Evolutionary conservation across 1,284 basidiomycete genomes (phyloP), one percentile per base, ranked within the genome.

Genomic region (Ganoderma meredithae): DNA sequence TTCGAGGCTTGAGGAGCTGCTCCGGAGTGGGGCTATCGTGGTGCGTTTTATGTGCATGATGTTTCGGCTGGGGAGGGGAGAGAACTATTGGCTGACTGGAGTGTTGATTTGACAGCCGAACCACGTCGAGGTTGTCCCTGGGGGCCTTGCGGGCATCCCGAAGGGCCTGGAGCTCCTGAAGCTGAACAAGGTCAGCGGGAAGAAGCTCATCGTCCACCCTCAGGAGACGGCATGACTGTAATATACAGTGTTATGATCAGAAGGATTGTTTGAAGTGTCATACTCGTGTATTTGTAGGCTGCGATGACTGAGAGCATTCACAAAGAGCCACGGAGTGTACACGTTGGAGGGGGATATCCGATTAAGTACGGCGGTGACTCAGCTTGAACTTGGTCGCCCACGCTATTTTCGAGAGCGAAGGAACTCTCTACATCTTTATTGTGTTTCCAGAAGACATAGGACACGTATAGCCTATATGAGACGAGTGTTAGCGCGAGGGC

Each of bases 141-240:
- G 77, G 40, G 88, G 88, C 6, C 76, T 90, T 10, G 72, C 72
- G 3, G 86, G 83, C 2, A 82, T 89, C 19, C 60, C 72, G 0
- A 79, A 69, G 10, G 88, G 84, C 0, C 71, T 90, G 63, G 75
- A 81, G 41, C 77, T 78, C 65, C 61, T 89, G 74, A 75, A 79
- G 71, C 70, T 75, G 1, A 76, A 80, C 10, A 71, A 82, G 62
- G 79, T 88, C 17, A 87, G 85, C 33, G 85, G 81, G 2, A 74
- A 76, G 22, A 88, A 90, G 73, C 76, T 90, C 12, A 78, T 89
- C 15, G 83, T 72, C 1, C 81, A 75, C 56, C 86, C 86, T 1
- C 81, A 83, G 62, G 84, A 88, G 69, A 85, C 81, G 5, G 22
- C 60, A 3, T 70, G 60, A 68, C 19, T 22, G 47, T 25, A 49